Evolutionary conservation across 306 rosid genomes (phyloP), one percentile per base, ranked within the genome.

Genomic region (Comarum palustre): DNA sequence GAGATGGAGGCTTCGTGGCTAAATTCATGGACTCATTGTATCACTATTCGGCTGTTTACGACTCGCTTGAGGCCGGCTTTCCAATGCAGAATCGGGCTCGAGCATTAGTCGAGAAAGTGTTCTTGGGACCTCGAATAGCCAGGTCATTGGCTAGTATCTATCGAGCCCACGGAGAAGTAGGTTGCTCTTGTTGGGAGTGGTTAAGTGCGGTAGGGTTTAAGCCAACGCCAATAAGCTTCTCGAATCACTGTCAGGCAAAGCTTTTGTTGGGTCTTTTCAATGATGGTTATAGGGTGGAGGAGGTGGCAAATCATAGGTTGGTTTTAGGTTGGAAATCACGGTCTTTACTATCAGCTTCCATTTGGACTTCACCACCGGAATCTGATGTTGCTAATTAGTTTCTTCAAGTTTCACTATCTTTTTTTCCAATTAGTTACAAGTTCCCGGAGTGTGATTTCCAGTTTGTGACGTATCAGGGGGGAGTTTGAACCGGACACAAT

Each of bases 221-320:
- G 68, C 72, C 87, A 3, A 79, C 48, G 15, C 67, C 86, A 0
- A 70, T 91, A 13, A 91, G 97, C 83, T 87, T 77, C 11, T 89
- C 98, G 0, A 91, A 93, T 83, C 89, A 89, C 3, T 83, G 89
- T 46, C 98, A 93, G 52, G 94, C 98, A 17, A 93, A 85, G 65
- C 76, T 93, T 14, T 73, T 93, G 72, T 2, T 91, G 61, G 91
- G 88, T 6, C 77, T 93, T 29, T 93, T 89, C 81, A 91, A 93
- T 6, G 91, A 91, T 13, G 98, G 98, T 5, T 91, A 87, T 69
- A 79, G 82, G 48, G 90, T 87, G 34, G 91, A 93, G 80, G 90
- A 86, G 77, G 5, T 81, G 47, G 79, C 69, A 0, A 43, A 75
- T 3, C 87, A 90, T 67, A 87, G 81, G 68, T 52, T 93, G 68